Percentiles rank a stretch among this genome's conserved stretches.
Evolutionary conservation across 345 rosid species (phyloP).

Genomic region (Eucalyptus fibrosa): DNA sequence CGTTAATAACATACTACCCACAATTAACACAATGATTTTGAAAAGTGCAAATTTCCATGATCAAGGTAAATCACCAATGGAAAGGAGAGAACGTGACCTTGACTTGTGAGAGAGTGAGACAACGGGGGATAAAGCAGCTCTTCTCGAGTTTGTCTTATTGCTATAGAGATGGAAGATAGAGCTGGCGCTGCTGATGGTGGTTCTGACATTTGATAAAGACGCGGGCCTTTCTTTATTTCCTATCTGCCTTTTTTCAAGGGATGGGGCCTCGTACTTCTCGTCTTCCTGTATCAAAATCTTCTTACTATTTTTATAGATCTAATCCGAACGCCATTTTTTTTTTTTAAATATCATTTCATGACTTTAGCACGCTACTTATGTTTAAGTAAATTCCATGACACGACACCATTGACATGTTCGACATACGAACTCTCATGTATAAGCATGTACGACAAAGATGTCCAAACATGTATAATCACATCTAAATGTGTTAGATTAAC

Average conservation of each 20-base stretch:
- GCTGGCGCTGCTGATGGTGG: not conserved
- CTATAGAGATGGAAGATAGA: not conserved
- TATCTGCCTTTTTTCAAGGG: not conserved
- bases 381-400: not conserved
- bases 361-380: not conserved
- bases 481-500: accelerated
- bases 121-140: not conserved
- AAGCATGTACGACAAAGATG: not conserved
- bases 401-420: not conserved
- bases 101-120: not conserved
- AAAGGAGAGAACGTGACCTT: not conserved
- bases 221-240: not conserved
- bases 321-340: not conserved
- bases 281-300: accelerated
- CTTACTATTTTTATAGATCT: not conserved
- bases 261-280: not conserved
- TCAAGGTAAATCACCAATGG: not conserved
- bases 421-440: not conserved
- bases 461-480: not conserved
- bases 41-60: not conserved
- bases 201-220: not conserved
- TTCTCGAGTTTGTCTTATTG: not conserved
- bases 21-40: not conserved
- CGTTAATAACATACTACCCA: not conserved
- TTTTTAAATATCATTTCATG: not conserved